A percentile compares a stretch with the other conserved stretches of the same genome.
phyloP scores from a whole-genome alignment of 169 alveolate genomes.

The Plasmodium ovale region DNA sequence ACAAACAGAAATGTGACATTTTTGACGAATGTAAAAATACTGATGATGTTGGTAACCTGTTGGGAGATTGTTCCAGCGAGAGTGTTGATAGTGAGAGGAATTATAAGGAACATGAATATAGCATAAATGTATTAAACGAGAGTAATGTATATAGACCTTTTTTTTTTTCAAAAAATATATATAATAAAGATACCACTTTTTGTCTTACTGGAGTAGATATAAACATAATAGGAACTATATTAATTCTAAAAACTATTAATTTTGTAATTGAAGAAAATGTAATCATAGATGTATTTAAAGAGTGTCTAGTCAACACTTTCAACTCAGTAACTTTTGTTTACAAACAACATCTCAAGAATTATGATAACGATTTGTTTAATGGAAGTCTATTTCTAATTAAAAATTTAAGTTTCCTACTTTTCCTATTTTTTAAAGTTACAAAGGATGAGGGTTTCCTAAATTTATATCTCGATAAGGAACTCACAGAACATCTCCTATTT shows the following conservation, averaged over 20 bases:
- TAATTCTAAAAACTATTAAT: slow-evolving; percentile 66
- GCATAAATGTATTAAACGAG: slow-evolving; percentile 49
- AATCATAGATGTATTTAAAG: slow-evolving; percentile 41
- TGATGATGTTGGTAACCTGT: too few relatives aligned
- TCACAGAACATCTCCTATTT: slow-evolving; percentile 36
- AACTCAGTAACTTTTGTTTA: slow-evolving; percentile 28
- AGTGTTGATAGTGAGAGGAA: slow-evolving; percentile 43
- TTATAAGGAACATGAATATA: slow-evolving; percentile 38
- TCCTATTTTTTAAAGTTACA: slow-evolving; percentile 62
- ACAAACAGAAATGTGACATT: background rate
- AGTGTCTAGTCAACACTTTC: slow-evolving; percentile 57
- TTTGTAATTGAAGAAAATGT: slow-evolving; percentile 64
- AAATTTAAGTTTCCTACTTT: slow-evolving; percentile 69
- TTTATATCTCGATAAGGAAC: slow-evolving; percentile 18
- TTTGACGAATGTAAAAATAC: background rate
- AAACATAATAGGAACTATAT: slow-evolving; percentile 69
- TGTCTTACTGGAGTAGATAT: slow-evolving; percentile 47
- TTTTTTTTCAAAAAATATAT: slow-evolving; percentile 16
- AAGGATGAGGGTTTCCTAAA: slow-evolving; percentile 35
- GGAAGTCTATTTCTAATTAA: slow-evolving; percentile 49
- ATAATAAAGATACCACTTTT: slow-evolving; percentile 31
- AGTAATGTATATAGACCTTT: slow-evolving; percentile 54
- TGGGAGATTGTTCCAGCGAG: slow-evolving; percentile 36
- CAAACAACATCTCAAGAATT: slow-evolving; percentile 38
- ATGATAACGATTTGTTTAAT: slow-evolving; percentile 43